These are phyloP conservation scores for Populus ilicifolia DNA, from an alignment of 345 rosid species.

Conservation along the genomic window DNA sequence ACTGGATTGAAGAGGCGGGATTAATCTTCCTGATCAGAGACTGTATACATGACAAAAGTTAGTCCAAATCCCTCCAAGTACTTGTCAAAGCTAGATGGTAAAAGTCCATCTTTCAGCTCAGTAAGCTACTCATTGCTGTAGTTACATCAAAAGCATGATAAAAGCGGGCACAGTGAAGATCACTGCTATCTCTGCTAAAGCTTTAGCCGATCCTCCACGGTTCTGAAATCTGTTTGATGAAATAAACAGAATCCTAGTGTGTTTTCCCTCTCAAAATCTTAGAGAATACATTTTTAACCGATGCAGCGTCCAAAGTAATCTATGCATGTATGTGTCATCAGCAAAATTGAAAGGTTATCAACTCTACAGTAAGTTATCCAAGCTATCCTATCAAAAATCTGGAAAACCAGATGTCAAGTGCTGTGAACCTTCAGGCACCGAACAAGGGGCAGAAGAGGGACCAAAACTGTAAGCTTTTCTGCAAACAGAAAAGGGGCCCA, in stretches of 20 bases:
- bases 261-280: neutral
- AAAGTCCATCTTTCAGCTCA: neutral
- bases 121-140: too few species aligned
- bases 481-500: neutral
- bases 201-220: neutral
- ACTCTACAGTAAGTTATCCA: neutral
- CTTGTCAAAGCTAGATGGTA: neutral
- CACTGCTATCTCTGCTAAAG: neutral
- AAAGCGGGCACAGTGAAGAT: neutral
- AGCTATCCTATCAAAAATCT: neutral
- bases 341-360: neutral
- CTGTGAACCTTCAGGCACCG: neutral
- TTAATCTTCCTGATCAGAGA: too few species aligned
- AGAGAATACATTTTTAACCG: neutral
- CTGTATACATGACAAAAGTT: too few species aligned
- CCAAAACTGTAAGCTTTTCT: neutral
- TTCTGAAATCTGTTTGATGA: neutral
- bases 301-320: neutral
- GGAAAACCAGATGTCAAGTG: neutral
- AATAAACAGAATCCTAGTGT: neutral
- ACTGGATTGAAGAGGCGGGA: too few species aligned
- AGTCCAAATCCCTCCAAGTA: too few species aligned
- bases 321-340: neutral
- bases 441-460: neutral
- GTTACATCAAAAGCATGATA: neutral